Base-by-base conservation (phyloP, 2,329 filamentous ascomycete species). In the Microcyclospora pomicola region DNA sequence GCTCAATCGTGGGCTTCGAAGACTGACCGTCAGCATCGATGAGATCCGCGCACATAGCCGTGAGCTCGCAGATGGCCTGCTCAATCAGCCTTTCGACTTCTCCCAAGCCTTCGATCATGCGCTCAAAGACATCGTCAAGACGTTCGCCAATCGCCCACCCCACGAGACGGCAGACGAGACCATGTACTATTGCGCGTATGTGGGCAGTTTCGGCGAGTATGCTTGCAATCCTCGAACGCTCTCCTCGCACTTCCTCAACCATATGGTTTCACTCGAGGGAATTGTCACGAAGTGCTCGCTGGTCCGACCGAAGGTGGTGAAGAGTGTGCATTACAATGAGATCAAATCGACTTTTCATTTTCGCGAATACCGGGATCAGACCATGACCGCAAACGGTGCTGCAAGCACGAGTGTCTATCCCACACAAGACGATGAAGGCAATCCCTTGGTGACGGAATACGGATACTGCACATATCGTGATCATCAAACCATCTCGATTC, bases 251-350 rank as follows among this genome's bases (percentile, higher is more conserved):
- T 83, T 93, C 53, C 73, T 98, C 40, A 98, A 98, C 61, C 80
- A 83, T 55, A 95, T 98, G 87, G 83, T 98, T 11, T 94, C 87
- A 3, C 72, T 98, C 36, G 91, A 98, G 63, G 91, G 91, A 34
- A 98, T 98, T 52, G 91, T 98, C 31, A 98, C 91, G 28, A 82
- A 91, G 60, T 93, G 85, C 63, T 95, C 87, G 15, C 71, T 98
- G 14, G 93, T 98, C 45, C 75, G 92, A 40, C 91, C 91, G 9
- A 98, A 98, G 64, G 77, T 98, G n/a, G 80, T 96, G 44, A 93
- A 92, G 66, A 96, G 91, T 62, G 87, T 98, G 37, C 91, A 98
- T 60, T 96, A 87, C 64, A 93, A 85, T 53, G 87, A 95, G 63
- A 75, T 66, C 47, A 86, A 84, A 59, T 74, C 84, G 46, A 82